Evolutionary conservation across 148 eudicot genomes (phyloP).

Genomic region (Pharnaceum exiguum): DNA sequence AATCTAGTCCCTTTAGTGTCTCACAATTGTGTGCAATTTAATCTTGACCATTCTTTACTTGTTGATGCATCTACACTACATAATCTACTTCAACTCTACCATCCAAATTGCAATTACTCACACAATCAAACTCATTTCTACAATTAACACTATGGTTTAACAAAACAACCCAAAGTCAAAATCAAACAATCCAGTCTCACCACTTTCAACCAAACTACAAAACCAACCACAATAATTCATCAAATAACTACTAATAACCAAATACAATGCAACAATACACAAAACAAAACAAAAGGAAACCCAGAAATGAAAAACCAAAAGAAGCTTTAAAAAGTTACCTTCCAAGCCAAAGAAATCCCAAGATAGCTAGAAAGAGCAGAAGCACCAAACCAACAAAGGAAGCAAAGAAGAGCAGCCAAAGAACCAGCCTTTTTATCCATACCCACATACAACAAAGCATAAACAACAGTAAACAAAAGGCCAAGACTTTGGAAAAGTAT

Average conservation of each 20-base stretch:
- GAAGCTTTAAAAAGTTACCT: slow-evolving; percentile 28
- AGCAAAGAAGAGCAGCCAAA: slow-evolving; percentile 50
- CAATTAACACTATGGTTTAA: too few relatives aligned
- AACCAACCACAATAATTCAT: too few relatives aligned
- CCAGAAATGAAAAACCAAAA: not conserved
- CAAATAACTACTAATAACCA: not conserved
- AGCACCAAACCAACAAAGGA: slow-evolving; percentile 49
- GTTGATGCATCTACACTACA: too few relatives aligned
- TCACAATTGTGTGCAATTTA: too few relatives aligned
- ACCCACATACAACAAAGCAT: slow-evolving; percentile 36
- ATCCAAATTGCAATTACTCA: too few relatives aligned
- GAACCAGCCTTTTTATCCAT: slow-evolving; percentile 61
- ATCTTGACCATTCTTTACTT: too few relatives aligned
- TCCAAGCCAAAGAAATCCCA: slow-evolving; percentile 61
- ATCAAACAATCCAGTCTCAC: too few relatives aligned
- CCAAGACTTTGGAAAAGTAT: slow-evolving; percentile 33
- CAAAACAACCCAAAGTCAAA: too few relatives aligned
- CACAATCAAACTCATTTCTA: too few relatives aligned
- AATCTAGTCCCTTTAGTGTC: too few relatives aligned
- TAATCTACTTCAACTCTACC: too few relatives aligned
- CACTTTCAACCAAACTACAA: too few relatives aligned
- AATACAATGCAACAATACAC: not conserved
- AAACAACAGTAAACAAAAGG: slow-evolving; percentile 28
- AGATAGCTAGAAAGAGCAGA: slow-evolving; percentile 28
- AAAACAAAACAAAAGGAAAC: not conserved